Base-by-base conservation (phyloP, 1,139 yeast genomes). In the Blastobotrys illinoisensis region DNA sequence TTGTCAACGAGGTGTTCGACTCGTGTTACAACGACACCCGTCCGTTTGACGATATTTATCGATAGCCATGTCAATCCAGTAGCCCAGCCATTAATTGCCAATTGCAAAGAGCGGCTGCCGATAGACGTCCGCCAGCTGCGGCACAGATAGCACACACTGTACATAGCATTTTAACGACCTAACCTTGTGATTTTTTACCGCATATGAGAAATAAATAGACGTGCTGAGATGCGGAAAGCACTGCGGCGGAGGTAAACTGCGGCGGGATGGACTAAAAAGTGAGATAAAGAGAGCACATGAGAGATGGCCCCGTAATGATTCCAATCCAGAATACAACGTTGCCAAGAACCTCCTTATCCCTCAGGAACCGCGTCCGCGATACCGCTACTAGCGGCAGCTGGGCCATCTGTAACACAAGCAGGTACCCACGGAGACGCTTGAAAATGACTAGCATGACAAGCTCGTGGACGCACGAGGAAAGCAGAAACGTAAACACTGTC, bases 21-120 rank as follows among this genome's bases (percentile, higher is more conserved):
- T 85, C 95, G 36, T 93, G 99, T 68, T 95, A 90, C 68, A 85
- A 84, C 65, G 99, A 93, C 68, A 93, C 99, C 1, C 77, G 99
- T 64, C 99, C 99, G 0, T 93, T 89, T 71, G 99, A 93, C 65
- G 84, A 89, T 65, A 90, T 91, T 28, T 91, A 88, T 67, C 75
- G 86, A 61, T 86, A 56, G 52, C 9, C 2, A 16, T 6, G n/a
- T n/a, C n/a, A n/a, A n/a, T n/a, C n/a, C n/a, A n/a, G n/a, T n/a
- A n/a, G n/a, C n/a, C n/a, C n/a, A n/a, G n/a, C n/a, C n/a, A n/a
- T n/a, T n/a, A n/a, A n/a, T n/a, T n/a, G n/a, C n/a, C n/a, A n/a
- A n/a, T n/a, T n/a, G n/a, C n/a, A n/a, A n/a, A n/a, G n/a, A n/a
- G n/a, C n/a, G n/a, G n/a, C n/a, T n/a, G n/a, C n/a, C 75, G 86